These are phyloP conservation scores for Silene conica DNA, from an alignment of 148 eudicot genomes.

Conservation along the genomic window DNA sequence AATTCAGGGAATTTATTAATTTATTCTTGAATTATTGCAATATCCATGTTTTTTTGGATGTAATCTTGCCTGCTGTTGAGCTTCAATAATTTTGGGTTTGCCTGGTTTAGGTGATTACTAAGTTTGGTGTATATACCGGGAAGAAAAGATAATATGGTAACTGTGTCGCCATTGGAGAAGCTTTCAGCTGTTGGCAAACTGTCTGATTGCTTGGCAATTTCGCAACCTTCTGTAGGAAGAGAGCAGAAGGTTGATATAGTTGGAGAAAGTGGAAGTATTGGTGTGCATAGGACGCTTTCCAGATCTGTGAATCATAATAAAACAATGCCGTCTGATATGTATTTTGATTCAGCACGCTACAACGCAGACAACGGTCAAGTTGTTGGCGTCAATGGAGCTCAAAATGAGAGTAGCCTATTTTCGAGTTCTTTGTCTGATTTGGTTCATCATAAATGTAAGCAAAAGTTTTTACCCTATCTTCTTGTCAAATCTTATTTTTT, in stretches of 20 bases:
- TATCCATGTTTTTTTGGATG: slow-evolving; percentile 11
- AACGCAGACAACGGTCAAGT: slow-evolving; percentile 23
- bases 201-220: slow-evolving; percentile 38
- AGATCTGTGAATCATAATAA: slow-evolving; percentile 33
- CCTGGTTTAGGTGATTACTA: slow-evolving; percentile 24
- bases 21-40: slow-evolving; percentile 8
- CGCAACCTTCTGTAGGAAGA: slow-evolving; percentile 29
- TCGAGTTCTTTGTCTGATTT: slow-evolving; percentile 40
- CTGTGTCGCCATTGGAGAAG: slow-evolving; percentile 42
- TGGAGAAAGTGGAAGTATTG: slow-evolving; percentile 30
- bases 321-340: slow-evolving; percentile 28
- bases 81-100: slow-evolving; percentile 13
- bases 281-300: slow-evolving; percentile 18
- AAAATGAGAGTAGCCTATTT: slow-evolving; percentile 44
- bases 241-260: slow-evolving; percentile 31
- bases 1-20: slow-evolving; percentile 6
- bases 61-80: slow-evolving; percentile 3
- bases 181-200: slow-evolving; percentile 32
- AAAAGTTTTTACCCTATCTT: neutral
- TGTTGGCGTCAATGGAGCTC: slow-evolving; percentile 31
- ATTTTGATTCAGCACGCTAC: slow-evolving; percentile 21
- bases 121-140: slow-evolving; percentile 17
- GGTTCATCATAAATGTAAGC: slow-evolving; percentile 40
- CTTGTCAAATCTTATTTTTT: neutral
- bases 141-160: slow-evolving; percentile 32